phyloP scores from a whole-genome alignment of 1,284 basidiomycete species.

The Wallemia ichthyophaga region DNA sequence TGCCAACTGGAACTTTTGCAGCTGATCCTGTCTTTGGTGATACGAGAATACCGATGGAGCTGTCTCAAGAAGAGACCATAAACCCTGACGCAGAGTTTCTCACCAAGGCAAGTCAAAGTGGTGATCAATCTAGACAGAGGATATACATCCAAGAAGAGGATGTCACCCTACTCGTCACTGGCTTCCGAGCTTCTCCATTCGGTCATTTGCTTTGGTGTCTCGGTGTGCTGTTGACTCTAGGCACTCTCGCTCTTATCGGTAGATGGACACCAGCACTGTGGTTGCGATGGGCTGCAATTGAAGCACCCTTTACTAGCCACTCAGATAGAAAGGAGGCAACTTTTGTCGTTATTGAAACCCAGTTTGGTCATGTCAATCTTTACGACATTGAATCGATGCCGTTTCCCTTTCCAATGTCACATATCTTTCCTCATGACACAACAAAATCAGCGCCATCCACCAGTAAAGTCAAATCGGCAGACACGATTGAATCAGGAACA shows the following conservation, averaged over 20 bases:
- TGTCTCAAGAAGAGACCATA: not conserved
- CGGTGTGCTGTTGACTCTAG: constrained; percentile 38
- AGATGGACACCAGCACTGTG: constrained; percentile 80
- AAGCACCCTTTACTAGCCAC: constrained; percentile 39
- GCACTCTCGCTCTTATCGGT: constrained; percentile 49
- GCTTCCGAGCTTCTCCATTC: constrained; percentile 42
- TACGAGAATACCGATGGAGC: constrained; percentile 1
- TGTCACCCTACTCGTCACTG: constrained; percentile 54
- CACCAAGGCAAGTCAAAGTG: not conserved
- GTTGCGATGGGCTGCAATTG: constrained; percentile 57
- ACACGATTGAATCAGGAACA: constrained; percentile 14
- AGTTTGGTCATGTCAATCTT: constrained; percentile 47
- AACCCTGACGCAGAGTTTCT: not conserved
- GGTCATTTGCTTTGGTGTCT: constrained; percentile 39
- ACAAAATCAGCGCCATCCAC: constrained; percentile 1
- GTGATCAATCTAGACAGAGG: constrained; percentile 27
- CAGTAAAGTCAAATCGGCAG: constrained; percentile 9
- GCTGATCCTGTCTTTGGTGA: constrained; percentile 4
- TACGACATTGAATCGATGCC: constrained; percentile 33
- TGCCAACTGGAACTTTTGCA: constrained; percentile 3
- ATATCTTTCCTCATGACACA: constrained; percentile 29
- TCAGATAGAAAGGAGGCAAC: constrained; percentile 31
- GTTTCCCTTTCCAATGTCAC: constrained; percentile 47
- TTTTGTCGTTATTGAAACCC: constrained; percentile 64
- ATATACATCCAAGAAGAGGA: constrained; percentile 80